Evolutionary conservation across 352 stramenopile genomes (phyloP).

Genomic region (Globisporangium lucens): DNA sequence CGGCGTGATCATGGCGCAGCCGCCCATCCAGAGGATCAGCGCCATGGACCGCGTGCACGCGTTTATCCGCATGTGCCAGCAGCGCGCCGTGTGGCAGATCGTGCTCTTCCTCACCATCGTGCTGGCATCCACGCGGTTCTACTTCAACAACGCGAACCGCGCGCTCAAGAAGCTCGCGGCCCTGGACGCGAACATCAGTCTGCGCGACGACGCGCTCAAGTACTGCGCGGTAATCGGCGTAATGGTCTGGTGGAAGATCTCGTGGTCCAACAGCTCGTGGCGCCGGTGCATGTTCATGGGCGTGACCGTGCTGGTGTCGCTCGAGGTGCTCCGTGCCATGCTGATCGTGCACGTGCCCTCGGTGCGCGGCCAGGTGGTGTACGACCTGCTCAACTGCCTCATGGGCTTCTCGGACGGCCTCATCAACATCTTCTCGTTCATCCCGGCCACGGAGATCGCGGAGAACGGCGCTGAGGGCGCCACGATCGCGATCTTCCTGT

Average conservation of each 20-base stretch:
- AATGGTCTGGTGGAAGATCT: conserved; percentile 57
- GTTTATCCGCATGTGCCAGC: conserved; percentile 65
- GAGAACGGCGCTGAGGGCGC: conserved; percentile 69
- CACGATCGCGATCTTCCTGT: conserved; percentile 48
- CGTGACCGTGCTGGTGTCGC: conserved; percentile 38
- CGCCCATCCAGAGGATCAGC: neutral
- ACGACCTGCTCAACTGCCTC: conserved; percentile 47
- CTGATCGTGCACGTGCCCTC: conserved; percentile 18
- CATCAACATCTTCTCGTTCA: conserved; percentile 66
- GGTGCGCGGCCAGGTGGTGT: conserved; percentile 33
- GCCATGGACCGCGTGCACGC: conserved; percentile 21
- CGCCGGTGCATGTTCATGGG: conserved; percentile 24
- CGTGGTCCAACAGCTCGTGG: conserved; percentile 37
- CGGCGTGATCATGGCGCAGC: conserved; percentile 2
- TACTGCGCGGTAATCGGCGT: conserved; percentile 46
- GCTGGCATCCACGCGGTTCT: conserved; percentile 30
- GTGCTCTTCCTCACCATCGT: conserved; percentile 63
- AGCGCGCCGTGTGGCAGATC: conserved; percentile 75
- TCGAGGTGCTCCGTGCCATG: conserved; percentile 56
- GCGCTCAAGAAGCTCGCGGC: conserved; percentile 25
- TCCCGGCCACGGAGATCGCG: conserved; percentile 51
- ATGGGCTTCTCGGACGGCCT: conserved; percentile 57
- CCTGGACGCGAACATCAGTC: conserved; percentile 9
- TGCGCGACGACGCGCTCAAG: conserved; percentile 37
- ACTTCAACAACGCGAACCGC: conserved; percentile 45